Evolutionary conservation across 768 basidiomycete species (phyloP), one percentile per base, ranked within the genome.

Genomic region (Paxillus involutus): DNA sequence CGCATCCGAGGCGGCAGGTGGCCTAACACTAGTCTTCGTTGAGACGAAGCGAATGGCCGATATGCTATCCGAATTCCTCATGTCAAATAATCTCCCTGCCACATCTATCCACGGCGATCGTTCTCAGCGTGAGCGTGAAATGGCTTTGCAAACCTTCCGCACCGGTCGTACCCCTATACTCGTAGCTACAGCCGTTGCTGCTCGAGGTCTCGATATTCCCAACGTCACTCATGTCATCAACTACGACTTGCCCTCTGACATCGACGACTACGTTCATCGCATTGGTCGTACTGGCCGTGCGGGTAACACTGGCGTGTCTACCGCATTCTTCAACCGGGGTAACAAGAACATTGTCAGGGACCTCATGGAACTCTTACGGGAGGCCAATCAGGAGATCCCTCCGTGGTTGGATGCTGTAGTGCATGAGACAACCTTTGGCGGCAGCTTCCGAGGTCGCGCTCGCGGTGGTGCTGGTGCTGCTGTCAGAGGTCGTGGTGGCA

Each of bases 21-120:
- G 94, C 33, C 78, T 98, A 29, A 94, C 94, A 16, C 85, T 99
- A 48, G 87, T 99, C 64, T 99, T 99, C 71, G 96, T 98, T 57
- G 97, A 99, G 82, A 99, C 97, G 52, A 99, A 99, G 78, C 85
- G 96, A 59, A 98, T 98, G 94, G 97, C 97, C 30, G 97, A 99
- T 64, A 91, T 90, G 85, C 81, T 99, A 12, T 97, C 94, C 66
- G 97, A 97, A 68, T 99, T 95, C 81, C 79, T 99, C 62, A 85
- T 91, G 75, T 68, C 73, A 52, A 88, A 92, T 74, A 74, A 81
- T 64, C 82, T 97, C 58, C 86, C 88, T 29, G 94, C 97, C 12
- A 98, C 96, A 1, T 97, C 94, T 41, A 99, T 98, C 58, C 97
- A 99, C 70, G 97, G 97, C 45, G 97, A 99, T 69, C 89, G 97